Conservation (phyloP, 2,329 filamentous ascomycete species). For the Bipolaris oryzae region DNA sequence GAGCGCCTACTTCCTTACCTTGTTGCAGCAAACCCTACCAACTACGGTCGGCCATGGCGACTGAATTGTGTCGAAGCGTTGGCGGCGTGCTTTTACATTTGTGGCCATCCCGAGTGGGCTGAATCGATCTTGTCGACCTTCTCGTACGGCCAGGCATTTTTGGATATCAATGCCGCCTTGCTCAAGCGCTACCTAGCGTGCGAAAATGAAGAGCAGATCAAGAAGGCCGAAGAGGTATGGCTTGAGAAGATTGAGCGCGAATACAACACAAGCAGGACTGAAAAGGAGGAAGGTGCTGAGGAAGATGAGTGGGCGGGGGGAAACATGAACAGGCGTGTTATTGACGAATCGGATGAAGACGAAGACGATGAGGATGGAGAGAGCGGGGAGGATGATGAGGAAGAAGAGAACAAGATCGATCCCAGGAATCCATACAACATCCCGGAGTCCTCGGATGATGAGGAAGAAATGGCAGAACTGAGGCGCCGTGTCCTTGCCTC, state of each 20-base stretch:
- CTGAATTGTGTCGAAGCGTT: conserved; percentile 96
- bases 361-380: conserved; percentile 55
- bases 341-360: conserved; percentile 50
- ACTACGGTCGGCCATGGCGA: conserved; percentile 94
- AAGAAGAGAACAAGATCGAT: conserved; percentile 53
- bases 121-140: conserved; percentile 82
- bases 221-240: conserved; percentile 85
- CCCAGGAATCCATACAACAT: conserved; percentile 74
- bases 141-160: conserved; percentile 83
- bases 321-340: conserved; percentile 75
- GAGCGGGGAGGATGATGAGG: conserved; percentile 51
- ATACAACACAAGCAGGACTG: conserved; percentile 78
- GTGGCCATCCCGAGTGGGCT: conserved; percentile 90
- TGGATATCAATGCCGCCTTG: conserved; percentile 86
- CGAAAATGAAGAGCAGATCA: conserved; percentile 78
- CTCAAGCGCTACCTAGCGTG: conserved; percentile 86
- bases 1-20: conserved; percentile 86
- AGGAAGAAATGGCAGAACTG: conserved; percentile 92
- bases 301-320: conserved; percentile 89
- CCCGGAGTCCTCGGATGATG: conserved; percentile 76
- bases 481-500: conserved; percentile 88
- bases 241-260: conserved; percentile 87
- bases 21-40: conserved; percentile 94
- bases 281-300: conserved; percentile 60
- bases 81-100: conserved; percentile 91